Conservation (phyloP, 2,329 filamentous ascomycete genomes). For the Metarhizium anisopliae region DNA sequence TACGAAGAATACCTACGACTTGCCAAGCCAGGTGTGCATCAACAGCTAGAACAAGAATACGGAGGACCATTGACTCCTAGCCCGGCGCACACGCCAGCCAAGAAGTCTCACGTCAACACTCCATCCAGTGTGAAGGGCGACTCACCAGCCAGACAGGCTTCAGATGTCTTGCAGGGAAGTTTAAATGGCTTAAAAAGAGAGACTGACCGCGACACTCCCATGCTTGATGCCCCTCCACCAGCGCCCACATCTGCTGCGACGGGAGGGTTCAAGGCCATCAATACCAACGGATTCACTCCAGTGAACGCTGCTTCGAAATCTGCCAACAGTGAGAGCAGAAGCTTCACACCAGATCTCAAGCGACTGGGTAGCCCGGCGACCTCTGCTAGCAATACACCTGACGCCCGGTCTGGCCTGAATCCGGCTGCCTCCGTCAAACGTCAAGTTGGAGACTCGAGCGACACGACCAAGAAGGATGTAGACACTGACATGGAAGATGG, state of each 20-base stretch:
- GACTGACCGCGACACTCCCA: slow-evolving; percentile 37
- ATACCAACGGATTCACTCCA: slow-evolving; percentile 58
- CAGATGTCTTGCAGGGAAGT: slow-evolving; percentile 42
- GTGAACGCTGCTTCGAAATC: slow-evolving; percentile 64
- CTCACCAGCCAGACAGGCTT: slow-evolving; percentile 55
- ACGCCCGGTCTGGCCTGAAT: slow-evolving; percentile 46
- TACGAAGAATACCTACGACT: slow-evolving; percentile 91
- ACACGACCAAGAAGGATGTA: slow-evolving; percentile 38
- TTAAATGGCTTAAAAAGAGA: slow-evolving; percentile 37
- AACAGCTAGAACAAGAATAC: slow-evolving; percentile 87
- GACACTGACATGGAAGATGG: slow-evolving; percentile 45
- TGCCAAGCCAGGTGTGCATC: slow-evolving; percentile 92
- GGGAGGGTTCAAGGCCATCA: slow-evolving; percentile 24
- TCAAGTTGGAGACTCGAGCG: slow-evolving; percentile 47
- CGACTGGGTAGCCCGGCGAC: slow-evolving; percentile 52
- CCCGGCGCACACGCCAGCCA: slow-evolving; percentile 60
- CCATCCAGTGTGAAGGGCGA: slow-evolving; percentile 50
- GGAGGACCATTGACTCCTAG: slow-evolving; percentile 83
- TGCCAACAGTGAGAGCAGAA: slow-evolving; percentile 54
- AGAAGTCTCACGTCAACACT: slow-evolving; percentile 51
- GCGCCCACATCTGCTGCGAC: slow-evolving; percentile 22
- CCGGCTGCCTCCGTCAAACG: slow-evolving; percentile 64
- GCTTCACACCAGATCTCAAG: slow-evolving; percentile 51
- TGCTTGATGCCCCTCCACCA: slow-evolving; percentile 35
- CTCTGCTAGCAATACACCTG: slow-evolving; percentile 56